Base-by-base conservation (phyloP, 2,329 filamentous ascomycete genomes). In the Apiospora aurea region DNA sequence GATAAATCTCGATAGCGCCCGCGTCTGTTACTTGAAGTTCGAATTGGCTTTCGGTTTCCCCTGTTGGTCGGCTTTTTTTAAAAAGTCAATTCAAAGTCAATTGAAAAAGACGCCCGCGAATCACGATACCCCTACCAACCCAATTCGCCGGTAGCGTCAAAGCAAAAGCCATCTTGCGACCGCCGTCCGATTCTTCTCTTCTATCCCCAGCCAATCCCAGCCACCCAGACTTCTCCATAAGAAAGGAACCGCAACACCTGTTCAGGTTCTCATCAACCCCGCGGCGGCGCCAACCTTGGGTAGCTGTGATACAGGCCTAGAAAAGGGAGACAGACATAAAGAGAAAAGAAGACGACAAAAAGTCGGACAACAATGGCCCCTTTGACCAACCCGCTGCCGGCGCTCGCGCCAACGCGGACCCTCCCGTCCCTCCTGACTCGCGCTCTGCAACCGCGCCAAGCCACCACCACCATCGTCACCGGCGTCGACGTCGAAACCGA, bases 381-480 rank as follows among this genome's bases (percentile, higher is more conserved):
- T 24, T 1, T 49, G 7, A 34, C n/a, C 67, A 49, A 34, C 26
- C 43, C 13, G 8, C 43, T 41, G 16, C 43, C 43, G 67, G 67
- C 44, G 24, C 67, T 69, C 16, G 49, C 67, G 67, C 75, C 77
- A 4, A 79, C 77, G 26, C 73, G 75, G 57, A 77, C 78, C 6
- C 46, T 78, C 2, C 73, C 77, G 14, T 71, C 76, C 24, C 72
- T 71, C n/a, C 69, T 78, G 49, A 75, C 77, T 16, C 75, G 70
- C 53, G 71, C 77, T 68, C 57, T 64, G 8, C 34, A 14, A 16
- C 74, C 74, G 21, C 76, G 79, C 4, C 79, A 79, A 67, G 73
- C 69, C 68, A 78, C 78, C 4, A 78, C 78, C n/a, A 78, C 77
- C 1, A 76, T 79, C 51, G 71, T 79, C 51, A 70, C 78, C 34